A percentile compares a stretch with the other conserved stretches of the same genome.
Conservation (phyloP, 2,329 filamentous ascomycete species). For the Amesomyces nigricolor region DNA sequence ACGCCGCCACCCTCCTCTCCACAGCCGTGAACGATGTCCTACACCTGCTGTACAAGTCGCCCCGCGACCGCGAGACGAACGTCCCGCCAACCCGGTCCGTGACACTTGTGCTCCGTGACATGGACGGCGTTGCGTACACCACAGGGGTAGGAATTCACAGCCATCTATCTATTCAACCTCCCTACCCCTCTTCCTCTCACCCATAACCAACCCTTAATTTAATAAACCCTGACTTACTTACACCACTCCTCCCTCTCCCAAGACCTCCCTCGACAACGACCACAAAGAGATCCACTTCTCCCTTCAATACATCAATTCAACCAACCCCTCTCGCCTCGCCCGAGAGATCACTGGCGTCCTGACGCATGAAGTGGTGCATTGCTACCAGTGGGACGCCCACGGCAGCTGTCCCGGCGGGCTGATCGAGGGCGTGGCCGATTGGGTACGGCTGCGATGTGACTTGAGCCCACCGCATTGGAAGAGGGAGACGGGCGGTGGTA, state of each 20-base stretch:
- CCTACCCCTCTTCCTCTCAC: not conserved
- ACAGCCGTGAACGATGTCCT: constrained; percentile 64
- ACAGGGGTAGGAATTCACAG: constrained; percentile 35
- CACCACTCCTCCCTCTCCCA: not conserved
- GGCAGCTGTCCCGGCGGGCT: constrained; percentile 65
- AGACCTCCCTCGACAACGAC: constrained; percentile 69
- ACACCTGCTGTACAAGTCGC: constrained; percentile 60
- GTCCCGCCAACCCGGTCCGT: constrained; percentile 71
- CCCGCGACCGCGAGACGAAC: constrained; percentile 37
- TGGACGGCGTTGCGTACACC: constrained; percentile 86
- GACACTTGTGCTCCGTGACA: constrained; percentile 72
- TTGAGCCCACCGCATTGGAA: constrained; percentile 83
- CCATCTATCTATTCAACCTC: not conserved
- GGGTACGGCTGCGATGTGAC: constrained; percentile 70
- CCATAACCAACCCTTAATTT: not conserved
- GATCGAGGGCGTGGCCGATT: constrained; percentile 89
- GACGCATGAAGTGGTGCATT: constrained; percentile 91
- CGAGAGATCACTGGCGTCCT: constrained; percentile 76
- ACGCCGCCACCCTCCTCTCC: constrained; percentile 57
- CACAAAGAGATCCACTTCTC: constrained; percentile 94
- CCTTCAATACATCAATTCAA: constrained; percentile 61
- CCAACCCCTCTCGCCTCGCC: constrained; percentile 38
- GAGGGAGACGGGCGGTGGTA: constrained; percentile 36
- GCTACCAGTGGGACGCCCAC: constrained; percentile 72
- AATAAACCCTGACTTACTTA: not conserved